phyloP scores from a whole-genome alignment of 495 filamentous ascomycete genomes.

The Penicillium robsamsonii region DNA sequence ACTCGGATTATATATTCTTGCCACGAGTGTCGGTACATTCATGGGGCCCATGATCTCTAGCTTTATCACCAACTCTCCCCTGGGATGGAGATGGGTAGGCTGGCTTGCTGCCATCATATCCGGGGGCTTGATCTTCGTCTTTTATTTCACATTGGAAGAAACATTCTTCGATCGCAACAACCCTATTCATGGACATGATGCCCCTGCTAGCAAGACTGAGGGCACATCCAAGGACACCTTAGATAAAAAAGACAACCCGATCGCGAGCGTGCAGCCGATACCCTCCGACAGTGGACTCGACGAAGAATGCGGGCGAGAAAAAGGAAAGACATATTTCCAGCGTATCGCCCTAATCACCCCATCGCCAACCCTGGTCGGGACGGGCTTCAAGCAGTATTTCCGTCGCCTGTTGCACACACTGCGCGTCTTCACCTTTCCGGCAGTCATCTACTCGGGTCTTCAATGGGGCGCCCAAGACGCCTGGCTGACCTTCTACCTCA shows the following conservation, averaged over 20 bases:
- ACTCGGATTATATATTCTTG: constrained; percentile 28
- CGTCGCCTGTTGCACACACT: constrained; percentile 25
- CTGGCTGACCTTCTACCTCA: constrained; percentile 40
- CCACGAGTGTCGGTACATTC: constrained; percentile 33
- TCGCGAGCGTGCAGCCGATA: not conserved
- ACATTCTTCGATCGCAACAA: constrained; percentile 28
- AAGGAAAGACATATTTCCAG: constrained; percentile 27
- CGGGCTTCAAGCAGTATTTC: constrained; percentile 30
- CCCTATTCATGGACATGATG: constrained; percentile 9
- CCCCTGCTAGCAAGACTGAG: not conserved
- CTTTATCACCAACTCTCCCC: constrained; percentile 24
- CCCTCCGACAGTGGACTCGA: constrained; percentile 1
- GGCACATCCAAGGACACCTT: not conserved
- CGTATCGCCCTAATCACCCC: constrained; percentile 32
- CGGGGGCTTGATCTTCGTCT: constrained; percentile 19
- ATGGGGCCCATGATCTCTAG: constrained; percentile 31
- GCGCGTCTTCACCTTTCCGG: constrained; percentile 35
- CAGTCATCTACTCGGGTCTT: constrained; percentile 32
- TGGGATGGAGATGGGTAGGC: constrained; percentile 34
- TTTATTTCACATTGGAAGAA: constrained; percentile 29
- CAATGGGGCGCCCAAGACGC: constrained; percentile 41
- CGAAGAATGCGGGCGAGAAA: constrained; percentile 16
- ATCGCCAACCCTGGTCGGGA: constrained; percentile 24
- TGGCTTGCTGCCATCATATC: constrained; percentile 34
- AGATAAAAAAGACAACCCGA: constrained; percentile 8